Conservation (phyloP, 148 eudicot genomes). For the Diospyros lotus region DNA sequence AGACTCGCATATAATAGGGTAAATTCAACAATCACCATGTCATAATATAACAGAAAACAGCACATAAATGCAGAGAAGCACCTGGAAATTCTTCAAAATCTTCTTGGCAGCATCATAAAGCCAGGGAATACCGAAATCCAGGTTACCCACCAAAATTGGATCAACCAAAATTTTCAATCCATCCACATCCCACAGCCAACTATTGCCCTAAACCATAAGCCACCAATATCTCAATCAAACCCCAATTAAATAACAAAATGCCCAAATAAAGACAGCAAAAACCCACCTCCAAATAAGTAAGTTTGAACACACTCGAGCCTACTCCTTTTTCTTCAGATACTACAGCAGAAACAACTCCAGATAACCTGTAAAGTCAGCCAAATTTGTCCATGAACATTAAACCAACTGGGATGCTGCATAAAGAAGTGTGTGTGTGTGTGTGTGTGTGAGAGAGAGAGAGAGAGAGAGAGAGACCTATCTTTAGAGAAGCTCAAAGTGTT, state of each 20-base stretch:
- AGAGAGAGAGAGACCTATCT: conserved; percentile 22
- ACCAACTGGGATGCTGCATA: no score
- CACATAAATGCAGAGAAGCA: conserved; percentile 15
- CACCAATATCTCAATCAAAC: not conserved
- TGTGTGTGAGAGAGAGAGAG: conserved; percentile 2
- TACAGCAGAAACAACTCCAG: conserved; percentile 40
- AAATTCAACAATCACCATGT: not conserved
- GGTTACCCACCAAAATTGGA: conserved; percentile 90
- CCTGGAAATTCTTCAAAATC: conserved; percentile 73
- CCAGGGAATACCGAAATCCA: conserved; percentile 97
- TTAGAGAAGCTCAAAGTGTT: conserved; percentile 25
- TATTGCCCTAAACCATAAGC: conserved; percentile 63
- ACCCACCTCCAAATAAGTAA: conserved; percentile 87
- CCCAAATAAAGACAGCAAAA: conserved; percentile 10
- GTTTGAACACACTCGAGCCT: conserved; percentile 49
- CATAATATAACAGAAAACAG: not conserved
- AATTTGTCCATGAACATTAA: no score
- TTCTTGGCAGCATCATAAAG: conserved; percentile 93
- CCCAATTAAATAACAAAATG: not conserved
- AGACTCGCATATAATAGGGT: conserved; percentile 16
- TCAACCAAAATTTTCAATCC: conserved; percentile 80
- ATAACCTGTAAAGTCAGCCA: conserved; percentile 22
- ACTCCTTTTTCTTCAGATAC: conserved; percentile 57
- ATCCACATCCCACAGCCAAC: conserved; percentile 94
- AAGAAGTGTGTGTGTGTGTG: not conserved